Percentiles rank a stretch among this genome's conserved stretches.
Conservation (phyloP, 192 early-diverging fungal species). For the Chytriomyces sp. region DNA sequence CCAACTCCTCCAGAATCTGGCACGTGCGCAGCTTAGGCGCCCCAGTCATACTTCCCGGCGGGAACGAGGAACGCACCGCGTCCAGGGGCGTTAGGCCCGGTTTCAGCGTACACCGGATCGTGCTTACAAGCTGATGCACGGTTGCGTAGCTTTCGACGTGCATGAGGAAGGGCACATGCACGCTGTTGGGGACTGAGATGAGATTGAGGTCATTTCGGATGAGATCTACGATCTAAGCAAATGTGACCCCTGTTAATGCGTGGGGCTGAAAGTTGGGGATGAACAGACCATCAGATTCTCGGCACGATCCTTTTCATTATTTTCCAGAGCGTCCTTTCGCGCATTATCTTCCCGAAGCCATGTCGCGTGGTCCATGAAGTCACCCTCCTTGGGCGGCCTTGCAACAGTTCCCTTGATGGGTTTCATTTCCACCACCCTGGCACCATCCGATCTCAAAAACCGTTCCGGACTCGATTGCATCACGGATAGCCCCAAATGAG, state of each 20-base stretch:
- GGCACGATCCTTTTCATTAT: constrained; percentile 85
- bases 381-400: constrained; percentile 37
- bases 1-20: constrained; percentile 75
- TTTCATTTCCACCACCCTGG: constrained; percentile 81
- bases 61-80: constrained; percentile 78
- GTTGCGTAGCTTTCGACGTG: constrained; percentile 85
- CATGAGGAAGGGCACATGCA: constrained; percentile 83
- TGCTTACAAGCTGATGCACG: constrained; percentile 92
- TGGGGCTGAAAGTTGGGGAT: neutral
- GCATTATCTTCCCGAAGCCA: constrained; percentile 45
- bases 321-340: constrained; percentile 51
- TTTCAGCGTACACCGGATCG: constrained; percentile 65
- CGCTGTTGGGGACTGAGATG: constrained; percentile 66
- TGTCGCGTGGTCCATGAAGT: constrained; percentile 41
- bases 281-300: constrained; percentile 91
- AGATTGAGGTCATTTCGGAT: constrained; percentile 90
- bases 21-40: constrained; percentile 90
- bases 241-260: neutral
- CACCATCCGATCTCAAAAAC: constrained; percentile 60
- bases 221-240: constrained; percentile 83
- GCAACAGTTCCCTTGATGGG: constrained; percentile 88
- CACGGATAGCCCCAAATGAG: constrained; percentile 42
- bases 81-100: constrained; percentile 64
- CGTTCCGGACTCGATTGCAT: constrained; percentile 79
- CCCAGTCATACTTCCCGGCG: constrained; percentile 97